These are phyloP conservation scores for Limnomonas spitsbergensis DNA, from an alignment of 139 green algal species.

Conservation along the genomic window DNA sequence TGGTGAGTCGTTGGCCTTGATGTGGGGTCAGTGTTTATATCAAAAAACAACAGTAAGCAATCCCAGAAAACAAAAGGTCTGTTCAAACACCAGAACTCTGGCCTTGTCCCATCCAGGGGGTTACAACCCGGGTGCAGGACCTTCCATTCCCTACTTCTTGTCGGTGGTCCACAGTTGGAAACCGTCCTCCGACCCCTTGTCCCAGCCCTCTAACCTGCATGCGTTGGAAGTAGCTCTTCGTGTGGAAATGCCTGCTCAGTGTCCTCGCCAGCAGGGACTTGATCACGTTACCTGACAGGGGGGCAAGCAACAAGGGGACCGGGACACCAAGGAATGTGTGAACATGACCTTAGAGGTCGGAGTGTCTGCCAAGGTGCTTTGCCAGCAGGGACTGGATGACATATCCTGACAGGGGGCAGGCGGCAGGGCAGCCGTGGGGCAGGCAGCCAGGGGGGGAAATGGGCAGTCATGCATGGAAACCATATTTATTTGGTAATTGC, in stretches of 20 bases:
- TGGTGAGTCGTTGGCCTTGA: neutral
- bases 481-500: too few species aligned
- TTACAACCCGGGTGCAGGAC: too few species aligned
- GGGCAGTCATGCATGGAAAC: too few species aligned
- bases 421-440: too few species aligned
- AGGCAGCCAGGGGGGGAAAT: neutral
- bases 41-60: too few species aligned
- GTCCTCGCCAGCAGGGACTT: neutral
- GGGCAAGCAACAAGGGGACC: too few species aligned
- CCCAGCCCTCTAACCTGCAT: too few species aligned
- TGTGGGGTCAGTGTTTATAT: neutral
- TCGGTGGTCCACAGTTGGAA: neutral
- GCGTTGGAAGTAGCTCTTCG: neutral
- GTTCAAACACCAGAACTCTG: too few species aligned
- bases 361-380: neutral
- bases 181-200: too few species aligned
- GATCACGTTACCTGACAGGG: constrained; percentile 1
- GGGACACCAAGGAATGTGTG: constrained; percentile 4
- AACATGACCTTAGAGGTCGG: neutral
- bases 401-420: neutral
- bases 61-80: too few species aligned
- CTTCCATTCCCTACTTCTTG: neutral
- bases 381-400: neutral
- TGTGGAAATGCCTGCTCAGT: constrained; percentile 12
- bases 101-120: too few species aligned